A percentile compares a stretch with the other conserved stretches of the same genome.
These are phyloP conservation scores for Aspergillus uvarum DNA, from an alignment of 2,329 filamentous ascomycete genomes.

Conservation along the genomic window DNA sequence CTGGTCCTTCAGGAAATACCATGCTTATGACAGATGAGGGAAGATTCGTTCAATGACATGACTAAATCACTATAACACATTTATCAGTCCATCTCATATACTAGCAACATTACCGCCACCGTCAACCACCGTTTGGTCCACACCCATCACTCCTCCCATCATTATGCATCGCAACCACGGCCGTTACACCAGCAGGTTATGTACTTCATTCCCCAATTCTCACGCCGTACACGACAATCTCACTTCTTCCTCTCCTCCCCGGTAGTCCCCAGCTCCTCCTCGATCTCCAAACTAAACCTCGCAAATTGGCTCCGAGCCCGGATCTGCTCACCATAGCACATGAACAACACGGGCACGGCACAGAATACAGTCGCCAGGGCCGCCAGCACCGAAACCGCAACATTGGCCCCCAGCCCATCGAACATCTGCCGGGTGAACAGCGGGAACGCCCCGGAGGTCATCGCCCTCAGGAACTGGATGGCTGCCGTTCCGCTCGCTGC, in stretches of 20 bases:
- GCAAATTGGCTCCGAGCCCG: constrained; percentile 37
- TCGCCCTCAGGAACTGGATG: constrained; percentile 39
- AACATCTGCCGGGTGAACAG: constrained; percentile 44
- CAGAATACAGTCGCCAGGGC: constrained; percentile 42
- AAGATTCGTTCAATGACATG: too few relatives aligned
- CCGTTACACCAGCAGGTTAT: too few relatives aligned
- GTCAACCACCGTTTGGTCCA: too few relatives aligned
- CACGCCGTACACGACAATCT: background rate
- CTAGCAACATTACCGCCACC: too few relatives aligned
- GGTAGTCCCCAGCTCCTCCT: constrained; percentile 15
- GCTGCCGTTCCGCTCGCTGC: constrained; percentile 46
- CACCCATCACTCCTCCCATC: too few relatives aligned
- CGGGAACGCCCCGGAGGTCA: constrained; percentile 40
- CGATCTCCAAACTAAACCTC: constrained; percentile 29
- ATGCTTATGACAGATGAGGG: too few relatives aligned
- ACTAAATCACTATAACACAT: too few relatives aligned
- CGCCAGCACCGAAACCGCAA: constrained; percentile 40
- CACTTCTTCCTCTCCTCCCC: background rate
- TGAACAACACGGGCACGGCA: constrained; percentile 33
- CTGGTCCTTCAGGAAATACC: too few relatives aligned
- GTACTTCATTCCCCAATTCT: too few relatives aligned
- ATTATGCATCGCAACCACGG: too few relatives aligned
- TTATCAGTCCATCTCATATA: too few relatives aligned
- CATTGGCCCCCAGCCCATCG: constrained; percentile 36
- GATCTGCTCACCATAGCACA: constrained; percentile 33